Evolutionary conservation across 2,329 filamentous ascomycete species (phyloP).

Genomic region (Beauveria varroae): DNA sequence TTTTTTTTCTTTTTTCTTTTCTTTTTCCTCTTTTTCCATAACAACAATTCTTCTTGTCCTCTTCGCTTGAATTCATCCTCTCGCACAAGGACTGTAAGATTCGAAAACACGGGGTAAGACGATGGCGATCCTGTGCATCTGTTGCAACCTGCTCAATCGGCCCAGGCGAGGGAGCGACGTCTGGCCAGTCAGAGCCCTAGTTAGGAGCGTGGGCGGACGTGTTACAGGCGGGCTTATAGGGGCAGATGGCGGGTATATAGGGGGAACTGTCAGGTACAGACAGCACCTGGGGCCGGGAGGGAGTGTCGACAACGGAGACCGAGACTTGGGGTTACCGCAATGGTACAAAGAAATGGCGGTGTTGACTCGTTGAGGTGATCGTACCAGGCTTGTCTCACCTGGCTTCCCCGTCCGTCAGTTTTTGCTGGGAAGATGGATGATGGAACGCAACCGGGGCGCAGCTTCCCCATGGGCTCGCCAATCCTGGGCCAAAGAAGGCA

Average conservation of each 20-base stretch:
- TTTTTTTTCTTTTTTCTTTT: neutral
- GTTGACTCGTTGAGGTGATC: neutral
- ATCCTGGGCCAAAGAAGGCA: slow-evolving; percentile 6
- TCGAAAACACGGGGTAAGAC: slow-evolving; percentile 1
- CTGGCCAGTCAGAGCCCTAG: neutral
- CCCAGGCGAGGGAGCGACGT: no score
- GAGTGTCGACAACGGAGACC: no score
- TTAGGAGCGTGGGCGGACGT: neutral
- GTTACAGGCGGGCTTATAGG: no score
- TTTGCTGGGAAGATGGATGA: neutral
- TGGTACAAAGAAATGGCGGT: neutral
- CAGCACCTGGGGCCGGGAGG: no score
- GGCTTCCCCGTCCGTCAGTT: neutral
- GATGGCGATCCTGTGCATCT: neutral
- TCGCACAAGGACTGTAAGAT: neutral
- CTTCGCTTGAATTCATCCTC: no score
- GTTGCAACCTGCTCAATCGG: no score
- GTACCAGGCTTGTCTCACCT: slow-evolving; percentile 4
- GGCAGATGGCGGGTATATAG: no score
- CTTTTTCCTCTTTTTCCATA: neutral
- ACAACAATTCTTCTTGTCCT: no score
- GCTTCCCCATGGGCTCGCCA: slow-evolving; percentile 11
- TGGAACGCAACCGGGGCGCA: slow-evolving; percentile 4
- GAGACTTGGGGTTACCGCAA: neutral
- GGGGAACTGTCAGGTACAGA: no score